Evolutionary conservation across 768 basidiomycete species (phyloP).

Genomic region (Calocybe indica): DNA sequence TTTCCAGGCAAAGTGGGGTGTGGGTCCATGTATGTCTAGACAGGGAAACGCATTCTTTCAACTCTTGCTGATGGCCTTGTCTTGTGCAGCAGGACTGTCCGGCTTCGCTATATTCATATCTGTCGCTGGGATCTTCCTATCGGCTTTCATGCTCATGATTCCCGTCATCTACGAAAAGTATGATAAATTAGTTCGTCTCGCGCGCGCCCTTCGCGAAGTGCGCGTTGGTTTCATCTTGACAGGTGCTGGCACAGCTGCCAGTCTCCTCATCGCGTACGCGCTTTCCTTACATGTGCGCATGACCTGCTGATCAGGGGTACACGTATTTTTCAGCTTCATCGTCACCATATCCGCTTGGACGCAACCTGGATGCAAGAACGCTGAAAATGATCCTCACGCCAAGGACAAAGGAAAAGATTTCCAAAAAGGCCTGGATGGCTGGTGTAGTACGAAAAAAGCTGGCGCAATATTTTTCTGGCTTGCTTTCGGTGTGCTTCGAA

Average conservation of each 20-base stretch:
- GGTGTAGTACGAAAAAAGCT: constrained; percentile 93
- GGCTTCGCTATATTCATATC: constrained; percentile 84
- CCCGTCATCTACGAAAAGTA: constrained; percentile 84
- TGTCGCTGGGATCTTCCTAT: constrained; percentile 64
- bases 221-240: constrained; percentile 83
- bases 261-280: constrained; percentile 74
- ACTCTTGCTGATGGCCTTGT: constrained; percentile 8
- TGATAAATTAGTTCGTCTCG: constrained; percentile 71
- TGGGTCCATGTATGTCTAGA: constrained; percentile 75
- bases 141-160: constrained; percentile 66
- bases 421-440: constrained; percentile 61
- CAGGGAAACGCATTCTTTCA: not conserved
- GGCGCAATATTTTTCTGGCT: constrained; percentile 89
- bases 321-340: constrained; percentile 44
- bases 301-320: constrained; percentile 2
- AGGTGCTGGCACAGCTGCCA: constrained; percentile 57
- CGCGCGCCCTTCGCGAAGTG: constrained; percentile 75
- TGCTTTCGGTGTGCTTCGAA: constrained; percentile 51
- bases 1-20: constrained; percentile 80
- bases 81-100: constrained; percentile 67
- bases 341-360: constrained; percentile 85
- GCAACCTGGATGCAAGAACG: constrained; percentile 82
- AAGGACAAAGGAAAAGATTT: constrained; percentile 57
- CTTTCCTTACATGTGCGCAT: not conserved
- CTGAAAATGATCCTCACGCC: constrained; percentile 76